Conservation (phyloP, 305 asterid genomes). For the Fraxinus ornus region DNA sequence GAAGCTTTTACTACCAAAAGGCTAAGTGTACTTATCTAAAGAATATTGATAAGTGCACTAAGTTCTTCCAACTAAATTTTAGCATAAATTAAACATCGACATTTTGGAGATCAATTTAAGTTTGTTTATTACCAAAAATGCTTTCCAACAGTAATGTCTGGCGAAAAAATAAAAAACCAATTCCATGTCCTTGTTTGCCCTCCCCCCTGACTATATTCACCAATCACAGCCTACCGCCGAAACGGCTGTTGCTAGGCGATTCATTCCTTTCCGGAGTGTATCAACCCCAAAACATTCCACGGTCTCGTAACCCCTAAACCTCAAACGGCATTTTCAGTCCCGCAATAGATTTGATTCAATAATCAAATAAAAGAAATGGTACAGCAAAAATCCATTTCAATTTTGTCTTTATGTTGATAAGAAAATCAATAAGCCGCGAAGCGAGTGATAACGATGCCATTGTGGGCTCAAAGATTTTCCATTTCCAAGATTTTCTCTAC, state of each 20-base stretch:
- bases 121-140: no score
- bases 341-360: not conserved
- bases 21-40: no score
- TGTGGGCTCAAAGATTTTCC: conserved; percentile 57
- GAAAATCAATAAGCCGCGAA: not conserved
- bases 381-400: conserved; percentile 2
- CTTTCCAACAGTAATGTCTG: not conserved
- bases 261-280: not conserved
- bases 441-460: conserved; percentile 54
- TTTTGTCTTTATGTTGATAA: not conserved
- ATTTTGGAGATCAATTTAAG: no score
- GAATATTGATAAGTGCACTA: no score
- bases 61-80: no score
- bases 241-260: not conserved
- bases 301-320: conserved; percentile 26
- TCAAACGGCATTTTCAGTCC: not conserved
- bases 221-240: not conserved
- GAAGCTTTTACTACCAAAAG: no score
- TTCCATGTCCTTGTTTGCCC: not conserved
- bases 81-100: no score
- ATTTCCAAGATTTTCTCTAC: conserved; percentile 41
- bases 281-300: not conserved
- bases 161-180: not conserved
- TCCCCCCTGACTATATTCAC: not conserved
- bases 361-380: conserved; percentile 22